Evolutionary conservation across 2,329 filamentous ascomycete genomes (phyloP), one percentile per base, ranked within the genome.

Genomic region (Hymenoscyphus infarciens): DNA sequence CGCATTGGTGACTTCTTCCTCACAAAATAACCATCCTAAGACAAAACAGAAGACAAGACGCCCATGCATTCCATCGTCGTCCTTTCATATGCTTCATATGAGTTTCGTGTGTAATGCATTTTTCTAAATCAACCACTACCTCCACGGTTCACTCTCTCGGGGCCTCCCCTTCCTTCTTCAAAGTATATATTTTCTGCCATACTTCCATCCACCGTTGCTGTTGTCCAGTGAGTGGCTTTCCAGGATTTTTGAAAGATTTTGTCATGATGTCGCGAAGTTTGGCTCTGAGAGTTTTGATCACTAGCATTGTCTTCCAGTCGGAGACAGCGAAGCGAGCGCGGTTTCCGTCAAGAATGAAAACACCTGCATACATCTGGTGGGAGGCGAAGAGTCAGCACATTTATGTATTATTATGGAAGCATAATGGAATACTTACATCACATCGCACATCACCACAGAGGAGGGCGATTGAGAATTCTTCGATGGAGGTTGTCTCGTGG

Each of bases 291-390:
- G 87, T 85, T 77, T 97, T 97, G 72, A 99, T 79, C n/a, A 89
- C 92, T 39, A 97, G 84, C 82, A 95, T 88, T 0, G 88, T 88
- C 77, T 93, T 96, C 93, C 94, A 98, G 73, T 96, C 90, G 4
- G 87, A 83, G 0, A 96, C 83, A 25, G 89, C 85, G 74, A 98
- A 97, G 57, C 91, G 85, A 57, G 94, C 84, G 33, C 93, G 84
- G 74, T 97, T 96, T 54, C 91, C 90, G 73, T 97, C 95, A 54
- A 99, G 83, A 22, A 92, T 83, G 49, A 97, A 83, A 1, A 97
- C 89, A 15, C 95, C 95, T 0, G 93, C 86, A 73, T 91, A 96
- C 79, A 97, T 85, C 83, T 94, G 59, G n/a, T 7, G 19, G 22
- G 61, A 55, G 74, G 61, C 35, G 38, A 53, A 39, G 49, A 52